Evolutionary conservation across 1,284 basidiomycete species (phyloP).

Genomic region (Pyrrhoderma noxium): DNA sequence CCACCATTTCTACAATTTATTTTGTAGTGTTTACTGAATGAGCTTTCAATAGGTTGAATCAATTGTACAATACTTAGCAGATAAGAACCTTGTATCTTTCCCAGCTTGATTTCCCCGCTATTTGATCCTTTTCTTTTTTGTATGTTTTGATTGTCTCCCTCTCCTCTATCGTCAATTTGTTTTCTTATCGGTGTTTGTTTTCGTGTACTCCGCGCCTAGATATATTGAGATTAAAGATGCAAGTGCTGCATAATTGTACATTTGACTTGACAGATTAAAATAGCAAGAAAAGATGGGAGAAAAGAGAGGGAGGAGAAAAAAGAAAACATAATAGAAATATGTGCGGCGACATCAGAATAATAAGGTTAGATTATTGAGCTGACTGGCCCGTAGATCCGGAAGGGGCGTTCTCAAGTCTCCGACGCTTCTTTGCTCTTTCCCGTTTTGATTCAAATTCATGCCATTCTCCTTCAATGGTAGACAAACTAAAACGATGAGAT

Average conservation of each 20-base stretch:
- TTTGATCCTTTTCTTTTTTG: neutral
- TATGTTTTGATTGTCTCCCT: neutral
- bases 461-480: constrained; percentile 85
- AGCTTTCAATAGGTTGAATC: constrained; percentile 77
- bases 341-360: neutral
- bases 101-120: constrained; percentile 21
- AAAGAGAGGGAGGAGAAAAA: neutral
- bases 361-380: no score
- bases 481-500: constrained; percentile 36
- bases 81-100: constrained; percentile 53
- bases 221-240: constrained; percentile 19
- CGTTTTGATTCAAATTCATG: constrained; percentile 88
- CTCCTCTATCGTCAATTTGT: no score
- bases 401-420: constrained; percentile 37
- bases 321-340: constrained; percentile 18
- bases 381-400: no score
- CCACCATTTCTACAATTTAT: neutral
- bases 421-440: constrained; percentile 70
- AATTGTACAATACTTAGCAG: constrained; percentile 70
- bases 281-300: neutral
- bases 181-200: neutral
- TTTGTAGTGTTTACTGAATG: no score
- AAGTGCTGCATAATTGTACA: constrained; percentile 13
- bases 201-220: constrained; percentile 15
- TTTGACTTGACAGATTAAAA: neutral